Percentiles rank a stretch among this genome's conserved stretches.
phyloP scores from a whole-genome alignment of 2,329 filamentous ascomycete species.

The Cordyceps pruinosa region DNA sequence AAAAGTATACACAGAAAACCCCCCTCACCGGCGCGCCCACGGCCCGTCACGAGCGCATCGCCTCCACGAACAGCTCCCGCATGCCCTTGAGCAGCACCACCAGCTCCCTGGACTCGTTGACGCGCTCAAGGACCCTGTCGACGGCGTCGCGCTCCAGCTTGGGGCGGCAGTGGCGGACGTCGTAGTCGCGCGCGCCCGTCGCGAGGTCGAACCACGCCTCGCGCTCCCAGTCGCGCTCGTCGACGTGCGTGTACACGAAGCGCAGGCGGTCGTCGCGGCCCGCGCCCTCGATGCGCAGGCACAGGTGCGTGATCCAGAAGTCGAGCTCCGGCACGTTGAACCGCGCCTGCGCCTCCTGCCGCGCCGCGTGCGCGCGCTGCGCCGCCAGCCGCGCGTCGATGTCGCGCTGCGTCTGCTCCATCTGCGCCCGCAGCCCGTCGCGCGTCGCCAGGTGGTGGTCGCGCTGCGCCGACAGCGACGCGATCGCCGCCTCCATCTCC shows the following conservation, averaged over 20 bases:
- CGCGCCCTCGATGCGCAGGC: constrained; percentile 81
- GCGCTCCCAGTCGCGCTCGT: constrained; percentile 78
- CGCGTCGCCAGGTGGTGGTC: constrained; percentile 52
- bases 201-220: constrained; percentile 93
- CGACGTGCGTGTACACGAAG: constrained; percentile 81
- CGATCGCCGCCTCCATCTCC: constrained; percentile 63
- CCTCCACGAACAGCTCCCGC: constrained; percentile 69
- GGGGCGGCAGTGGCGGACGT: constrained; percentile 72
- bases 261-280: constrained; percentile 78
- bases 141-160: constrained; percentile 74
- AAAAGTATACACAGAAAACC: neutral
- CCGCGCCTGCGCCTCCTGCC: constrained; percentile 74
- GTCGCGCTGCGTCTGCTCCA: constrained; percentile 59
- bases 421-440: constrained; percentile 53
- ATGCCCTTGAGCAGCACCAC: constrained; percentile 71
- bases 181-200: constrained; percentile 75
- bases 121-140: constrained; percentile 65
- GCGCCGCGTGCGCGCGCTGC: constrained; percentile 63
- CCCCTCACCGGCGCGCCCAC: neutral
- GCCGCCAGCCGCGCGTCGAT: constrained; percentile 65
- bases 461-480: constrained; percentile 50
- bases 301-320: constrained; percentile 91
- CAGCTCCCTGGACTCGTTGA: constrained; percentile 76
- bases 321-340: constrained; percentile 90
- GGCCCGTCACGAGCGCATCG: constrained; percentile 46